phyloP scores from a whole-genome alignment of 306 rosid genomes.

The Quercus rubra region DNA sequence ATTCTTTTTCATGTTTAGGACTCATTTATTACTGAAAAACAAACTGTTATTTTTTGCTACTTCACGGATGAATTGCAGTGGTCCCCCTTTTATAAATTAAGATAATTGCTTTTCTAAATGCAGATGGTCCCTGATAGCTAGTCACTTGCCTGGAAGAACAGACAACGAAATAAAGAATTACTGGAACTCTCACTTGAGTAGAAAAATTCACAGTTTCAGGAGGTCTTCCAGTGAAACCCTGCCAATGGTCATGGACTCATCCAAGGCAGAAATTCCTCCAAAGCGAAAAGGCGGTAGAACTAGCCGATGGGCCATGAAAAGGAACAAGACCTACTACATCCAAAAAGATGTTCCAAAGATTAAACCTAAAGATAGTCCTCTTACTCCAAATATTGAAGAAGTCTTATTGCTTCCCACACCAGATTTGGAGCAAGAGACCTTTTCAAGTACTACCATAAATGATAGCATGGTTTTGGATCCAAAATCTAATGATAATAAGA shows the following conservation, averaged over 20 bases:
- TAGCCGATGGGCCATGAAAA: constrained; percentile 52
- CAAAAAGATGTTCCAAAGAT: neutral
- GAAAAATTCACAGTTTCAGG: constrained; percentile 48
- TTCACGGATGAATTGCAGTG: too few relatives aligned
- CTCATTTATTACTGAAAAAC: too few relatives aligned
- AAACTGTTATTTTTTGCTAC: too few relatives aligned
- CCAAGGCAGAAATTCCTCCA: constrained; percentile 12
- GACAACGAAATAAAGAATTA: constrained; percentile 94
- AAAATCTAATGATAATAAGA: neutral
- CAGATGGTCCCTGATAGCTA: constrained; percentile 91
- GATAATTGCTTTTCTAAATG: neutral
- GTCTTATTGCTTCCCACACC: constrained; percentile 24
- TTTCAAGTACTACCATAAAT: neutral
- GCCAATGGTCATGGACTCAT: constrained; percentile 13
- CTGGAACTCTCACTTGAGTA: constrained; percentile 81
- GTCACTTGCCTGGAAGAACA: constrained; percentile 81
- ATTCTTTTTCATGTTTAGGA: too few relatives aligned
- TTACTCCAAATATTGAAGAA: neutral
- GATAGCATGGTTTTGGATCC: constrained; percentile 9
- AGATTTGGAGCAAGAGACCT: constrained; percentile 23
- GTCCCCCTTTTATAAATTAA: too few relatives aligned
- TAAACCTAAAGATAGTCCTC: neutral
- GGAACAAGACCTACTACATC: constrained; percentile 15
- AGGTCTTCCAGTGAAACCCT: constrained; percentile 5
- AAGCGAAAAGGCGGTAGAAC: constrained; percentile 48